A percentile compares a stretch with the other conserved stretches of the same genome.
Evolutionary conservation across 305 asterid genomes (phyloP).

Genomic region (Fraxinus greggii): DNA sequence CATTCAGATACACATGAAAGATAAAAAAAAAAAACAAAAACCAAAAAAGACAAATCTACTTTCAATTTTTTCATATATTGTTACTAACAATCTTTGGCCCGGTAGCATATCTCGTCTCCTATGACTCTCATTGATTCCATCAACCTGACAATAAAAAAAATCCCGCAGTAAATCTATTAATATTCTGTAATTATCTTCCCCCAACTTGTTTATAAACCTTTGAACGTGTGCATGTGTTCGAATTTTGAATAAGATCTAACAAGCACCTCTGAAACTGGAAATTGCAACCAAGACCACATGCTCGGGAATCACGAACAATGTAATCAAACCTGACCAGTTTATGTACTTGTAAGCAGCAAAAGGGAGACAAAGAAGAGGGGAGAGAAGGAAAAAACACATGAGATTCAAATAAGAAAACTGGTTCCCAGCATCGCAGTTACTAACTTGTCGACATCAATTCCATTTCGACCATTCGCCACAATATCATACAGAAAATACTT

Average conservation of each 20-base stretch:
- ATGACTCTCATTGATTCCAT: constrained; percentile 89
- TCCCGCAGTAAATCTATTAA: constrained; percentile 5
- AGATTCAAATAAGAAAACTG: constrained; percentile 13
- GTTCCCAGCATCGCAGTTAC: constrained; percentile 35
- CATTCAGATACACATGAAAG: constrained; percentile 17
- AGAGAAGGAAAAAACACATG: not conserved
- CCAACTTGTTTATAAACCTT: constrained; percentile 10
- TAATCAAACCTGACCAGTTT: constrained; percentile 70
- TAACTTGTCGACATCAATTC: constrained; percentile 97
- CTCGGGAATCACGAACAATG: constrained; percentile 80
- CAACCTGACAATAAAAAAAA: constrained; percentile 45
- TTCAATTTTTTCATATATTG: constrained; percentile 13
- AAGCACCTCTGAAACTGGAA: constrained; percentile 76
- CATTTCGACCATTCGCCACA: constrained; percentile 97
- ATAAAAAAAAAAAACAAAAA: constrained; percentile 5
- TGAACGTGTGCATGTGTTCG: not conserved
- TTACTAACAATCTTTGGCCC: constrained; percentile 74
- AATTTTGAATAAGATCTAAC: constrained; percentile 13
- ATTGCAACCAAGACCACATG: constrained; percentile 88
- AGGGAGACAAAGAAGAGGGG: not conserved
- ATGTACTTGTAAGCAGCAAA: not conserved
- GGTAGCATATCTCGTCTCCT: constrained; percentile 90
- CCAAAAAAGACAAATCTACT: constrained; percentile 6
- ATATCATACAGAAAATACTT: constrained; percentile 81
- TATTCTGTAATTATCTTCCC: not conserved